These are phyloP conservation scores for Plenodomus lindquistii DNA, from an alignment of 2,329 filamentous ascomycete genomes.

Conservation along the genomic window DNA sequence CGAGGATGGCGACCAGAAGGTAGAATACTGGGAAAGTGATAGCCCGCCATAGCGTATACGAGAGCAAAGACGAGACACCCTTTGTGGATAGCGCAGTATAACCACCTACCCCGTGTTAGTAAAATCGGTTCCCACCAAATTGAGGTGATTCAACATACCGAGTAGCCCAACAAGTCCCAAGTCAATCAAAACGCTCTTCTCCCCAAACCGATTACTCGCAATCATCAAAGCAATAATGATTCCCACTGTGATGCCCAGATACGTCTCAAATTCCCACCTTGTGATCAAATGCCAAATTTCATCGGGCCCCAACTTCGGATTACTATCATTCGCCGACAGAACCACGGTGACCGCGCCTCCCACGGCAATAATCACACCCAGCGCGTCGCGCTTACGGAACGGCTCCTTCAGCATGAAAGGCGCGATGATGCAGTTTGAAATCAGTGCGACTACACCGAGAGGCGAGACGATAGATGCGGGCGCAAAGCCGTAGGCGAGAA, in stretches of 20 bases:
- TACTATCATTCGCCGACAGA: slow-evolving; percentile 83
- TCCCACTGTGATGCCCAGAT: slow-evolving; percentile 73
- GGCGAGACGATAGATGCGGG: slow-evolving; percentile 97
- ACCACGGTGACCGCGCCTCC: slow-evolving; percentile 90
- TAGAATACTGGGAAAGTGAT: slow-evolving; percentile 94
- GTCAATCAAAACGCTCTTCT: slow-evolving; percentile 85
- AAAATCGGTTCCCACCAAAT: neutral
- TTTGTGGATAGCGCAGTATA: slow-evolving; percentile 98
- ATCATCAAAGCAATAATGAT: slow-evolving; percentile 80
- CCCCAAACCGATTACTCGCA: slow-evolving; percentile 81
- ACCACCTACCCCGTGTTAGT: slow-evolving; percentile 60
- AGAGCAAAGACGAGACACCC: slow-evolving; percentile 92
- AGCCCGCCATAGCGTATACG: slow-evolving; percentile 83
- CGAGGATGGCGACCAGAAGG: slow-evolving; percentile 75
- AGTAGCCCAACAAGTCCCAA: slow-evolving; percentile 91
- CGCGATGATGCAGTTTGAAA: slow-evolving; percentile 96
- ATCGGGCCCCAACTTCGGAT: slow-evolving; percentile 86
- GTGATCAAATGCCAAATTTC: slow-evolving; percentile 91
- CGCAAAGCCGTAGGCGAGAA: slow-evolving; percentile 95
- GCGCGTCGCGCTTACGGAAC: slow-evolving; percentile 82
- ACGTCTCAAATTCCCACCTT: slow-evolving; percentile 86
- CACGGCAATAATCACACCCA: slow-evolving; percentile 86
- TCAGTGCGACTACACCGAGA: slow-evolving; percentile 90
- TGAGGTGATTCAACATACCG: slow-evolving; percentile 59
- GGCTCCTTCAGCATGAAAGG: slow-evolving; percentile 90